Evolutionary conservation across 495 filamentous ascomycete species (phyloP).

Genomic region (Penicillium salamii): DNA sequence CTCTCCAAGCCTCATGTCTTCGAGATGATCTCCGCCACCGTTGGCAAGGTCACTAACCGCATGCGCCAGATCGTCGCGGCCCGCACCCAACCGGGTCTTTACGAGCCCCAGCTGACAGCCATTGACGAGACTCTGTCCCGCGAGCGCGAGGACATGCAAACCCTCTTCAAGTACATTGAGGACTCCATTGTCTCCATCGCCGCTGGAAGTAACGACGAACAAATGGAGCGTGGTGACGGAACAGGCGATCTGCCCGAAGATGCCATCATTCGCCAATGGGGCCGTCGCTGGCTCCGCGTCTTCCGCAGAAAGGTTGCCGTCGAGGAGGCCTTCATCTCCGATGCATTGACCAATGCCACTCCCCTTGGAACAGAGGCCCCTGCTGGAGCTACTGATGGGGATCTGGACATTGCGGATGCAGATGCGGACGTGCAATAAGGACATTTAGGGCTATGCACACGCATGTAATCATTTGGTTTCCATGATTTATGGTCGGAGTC

Average conservation of each 20-base stretch:
- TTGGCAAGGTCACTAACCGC: conserved; percentile 88
- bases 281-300: conserved; percentile 77
- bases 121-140: conserved; percentile 61
- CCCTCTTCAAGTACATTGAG: conserved; percentile 76
- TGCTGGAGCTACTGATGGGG: conserved; percentile 23
- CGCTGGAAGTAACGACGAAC: conserved; percentile 66
- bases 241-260: conserved; percentile 46
- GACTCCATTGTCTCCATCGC: conserved; percentile 75
- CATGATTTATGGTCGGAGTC: conserved; percentile 7
- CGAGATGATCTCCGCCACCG: conserved; percentile 84
- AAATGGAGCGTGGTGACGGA: conserved; percentile 54
- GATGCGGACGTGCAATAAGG: conserved; percentile 27
- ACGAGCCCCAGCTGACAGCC: conserved; percentile 57
- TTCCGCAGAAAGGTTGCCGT: conserved; percentile 79
- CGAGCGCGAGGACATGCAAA: conserved; percentile 70
- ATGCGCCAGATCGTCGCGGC: conserved; percentile 77
- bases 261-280: conserved; percentile 75
- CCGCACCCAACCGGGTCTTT: conserved; percentile 50
- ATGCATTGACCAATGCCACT: conserved; percentile 36
- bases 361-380: conserved; percentile 32
- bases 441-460: not conserved
- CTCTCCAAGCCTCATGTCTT: conserved; percentile 74
- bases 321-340: conserved; percentile 64
- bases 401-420: conserved; percentile 23
- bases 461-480: not conserved